Base-by-base conservation (phyloP, 2,329 filamentous ascomycete genomes). In the Aspergillus sp. region DNA sequence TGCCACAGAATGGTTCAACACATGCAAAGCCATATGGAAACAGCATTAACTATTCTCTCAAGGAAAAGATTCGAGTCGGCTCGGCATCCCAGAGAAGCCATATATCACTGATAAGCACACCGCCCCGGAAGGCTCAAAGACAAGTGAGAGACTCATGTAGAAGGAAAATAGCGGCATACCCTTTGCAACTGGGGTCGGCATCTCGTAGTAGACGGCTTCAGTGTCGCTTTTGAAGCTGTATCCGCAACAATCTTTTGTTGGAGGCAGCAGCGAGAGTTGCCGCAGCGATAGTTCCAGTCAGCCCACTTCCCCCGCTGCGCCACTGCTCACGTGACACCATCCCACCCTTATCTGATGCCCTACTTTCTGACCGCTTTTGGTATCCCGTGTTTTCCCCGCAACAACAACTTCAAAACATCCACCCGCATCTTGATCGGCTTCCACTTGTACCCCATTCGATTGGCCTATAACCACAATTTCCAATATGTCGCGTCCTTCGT, bases 401-500 rank as follows among this genome's bases (percentile, higher is more conserved):
- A 49, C 66, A 64, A 63, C 64, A 70, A 67, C 62, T 55, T 51
- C 49, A 41, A 11, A 15, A 15, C 17, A 49, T 46, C 28, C 49
- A 17, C 31, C 17, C 3, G 23, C 46, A 45, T 15, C 13, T 4
- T 15, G 11, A 41, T 15, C 3, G 11, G 11, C 13, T 41, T 15
- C 11, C 34, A 5, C 11, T 13, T 41, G 15, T 41, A 15, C 13
- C 34, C 11, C 11, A 41, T 3, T 3, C 5, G 34, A 41, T 41
- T 15, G 9, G 6, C 15, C 34, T 41, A 41, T 15, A 41, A 15
- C 9, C 13, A 2, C 11, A 13, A 30, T 15, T 4, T 31, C 60
- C 11, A 72, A 41, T 28, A 86, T 86, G 84, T 84, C 84, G 54
- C 82, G 84, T 51, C 79, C 76, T 59, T 80, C 76, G 30, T 72